phyloP scores from a whole-genome alignment of 2,329 filamentous ascomycete genomes.

The Penicillium vulpinum region DNA sequence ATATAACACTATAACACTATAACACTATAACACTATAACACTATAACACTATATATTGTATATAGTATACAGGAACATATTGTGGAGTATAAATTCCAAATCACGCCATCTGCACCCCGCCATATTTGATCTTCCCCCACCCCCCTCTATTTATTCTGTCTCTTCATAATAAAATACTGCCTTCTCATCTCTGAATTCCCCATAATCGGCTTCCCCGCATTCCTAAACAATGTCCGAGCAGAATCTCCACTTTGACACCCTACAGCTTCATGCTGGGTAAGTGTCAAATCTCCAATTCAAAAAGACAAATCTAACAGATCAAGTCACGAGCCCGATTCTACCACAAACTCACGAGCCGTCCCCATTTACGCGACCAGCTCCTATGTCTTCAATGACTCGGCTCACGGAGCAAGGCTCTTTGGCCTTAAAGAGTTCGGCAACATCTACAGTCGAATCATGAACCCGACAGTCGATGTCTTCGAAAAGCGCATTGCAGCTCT shows the following conservation, averaged over 20 bases:
- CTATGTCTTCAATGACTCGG: conserved; percentile 92
- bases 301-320: conserved; percentile 5
- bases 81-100: not conserved
- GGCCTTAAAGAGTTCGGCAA: conserved; percentile 96
- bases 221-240: conserved; percentile 36
- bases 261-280: conserved; percentile 83
- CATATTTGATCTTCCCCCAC: not conserved
- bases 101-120: not conserved
- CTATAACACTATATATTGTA: no score
- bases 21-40: no score
- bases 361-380: conserved; percentile 97
- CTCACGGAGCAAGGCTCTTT: conserved; percentile 91
- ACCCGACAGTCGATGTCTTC: conserved; percentile 93
- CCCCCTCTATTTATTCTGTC: not conserved
- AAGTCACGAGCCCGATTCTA: conserved; percentile 75
- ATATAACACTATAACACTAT: no score
- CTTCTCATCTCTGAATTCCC: not conserved
- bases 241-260: conserved; percentile 70
- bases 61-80: no score
- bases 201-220: conserved; percentile 9
- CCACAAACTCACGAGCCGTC: conserved; percentile 84
- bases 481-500: conserved; percentile 96
- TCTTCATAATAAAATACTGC: not conserved
- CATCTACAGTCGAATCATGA: conserved; percentile 96
- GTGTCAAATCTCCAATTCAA: conserved; percentile 21